A percentile compares a stretch with the other conserved stretches of the same genome.
These are phyloP conservation scores for Tremellales sp. DNA, from an alignment of 1,284 basidiomycete species.

Conservation along the genomic window DNA sequence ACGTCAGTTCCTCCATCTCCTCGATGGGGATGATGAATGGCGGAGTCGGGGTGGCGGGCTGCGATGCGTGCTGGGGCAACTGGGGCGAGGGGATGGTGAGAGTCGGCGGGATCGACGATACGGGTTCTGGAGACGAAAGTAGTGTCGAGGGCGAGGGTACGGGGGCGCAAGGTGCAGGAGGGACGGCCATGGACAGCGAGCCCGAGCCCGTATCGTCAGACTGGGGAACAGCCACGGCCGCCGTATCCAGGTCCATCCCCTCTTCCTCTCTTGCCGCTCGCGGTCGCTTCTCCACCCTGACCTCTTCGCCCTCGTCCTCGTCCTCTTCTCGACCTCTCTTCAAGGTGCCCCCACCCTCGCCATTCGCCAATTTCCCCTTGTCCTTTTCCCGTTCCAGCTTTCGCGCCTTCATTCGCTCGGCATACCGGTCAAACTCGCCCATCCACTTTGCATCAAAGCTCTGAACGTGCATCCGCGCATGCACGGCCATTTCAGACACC, in stretches of 20 bases:
- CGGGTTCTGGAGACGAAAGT: slow-evolving; percentile 54
- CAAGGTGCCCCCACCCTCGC: slow-evolving; percentile 49
- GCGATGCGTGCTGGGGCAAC: slow-evolving; percentile 6
- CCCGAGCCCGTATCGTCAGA: slow-evolving; percentile 54
- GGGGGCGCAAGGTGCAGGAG: neutral
- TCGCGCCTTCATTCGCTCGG: slow-evolving; percentile 70
- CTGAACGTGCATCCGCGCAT: slow-evolving; percentile 74
- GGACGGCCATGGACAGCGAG: slow-evolving; percentile 2
- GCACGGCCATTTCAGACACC: slow-evolving; percentile 85
- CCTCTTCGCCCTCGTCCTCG: slow-evolving; percentile 13
- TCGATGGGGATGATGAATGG: slow-evolving; percentile 34
- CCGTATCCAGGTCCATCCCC: slow-evolving; percentile 14
- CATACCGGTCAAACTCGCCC: slow-evolving; percentile 85
- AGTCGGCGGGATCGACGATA: slow-evolving; percentile 55
- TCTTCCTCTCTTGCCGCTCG: slow-evolving; percentile 22
- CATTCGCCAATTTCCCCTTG: slow-evolving; percentile 50
- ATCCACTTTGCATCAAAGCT: slow-evolving; percentile 81
- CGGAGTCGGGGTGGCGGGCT: slow-evolving; percentile 10
- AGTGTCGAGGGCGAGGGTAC: neutral
- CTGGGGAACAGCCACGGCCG: neutral
- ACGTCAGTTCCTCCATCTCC: slow-evolving; percentile 18
- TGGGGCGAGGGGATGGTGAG: slow-evolving; percentile 1
- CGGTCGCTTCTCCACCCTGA: slow-evolving; percentile 15
- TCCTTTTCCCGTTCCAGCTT: slow-evolving; percentile 52
- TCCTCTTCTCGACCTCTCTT: slow-evolving; percentile 8